phyloP scores from a whole-genome alignment of 306 rosid species.

The Cicer judaicum region DNA sequence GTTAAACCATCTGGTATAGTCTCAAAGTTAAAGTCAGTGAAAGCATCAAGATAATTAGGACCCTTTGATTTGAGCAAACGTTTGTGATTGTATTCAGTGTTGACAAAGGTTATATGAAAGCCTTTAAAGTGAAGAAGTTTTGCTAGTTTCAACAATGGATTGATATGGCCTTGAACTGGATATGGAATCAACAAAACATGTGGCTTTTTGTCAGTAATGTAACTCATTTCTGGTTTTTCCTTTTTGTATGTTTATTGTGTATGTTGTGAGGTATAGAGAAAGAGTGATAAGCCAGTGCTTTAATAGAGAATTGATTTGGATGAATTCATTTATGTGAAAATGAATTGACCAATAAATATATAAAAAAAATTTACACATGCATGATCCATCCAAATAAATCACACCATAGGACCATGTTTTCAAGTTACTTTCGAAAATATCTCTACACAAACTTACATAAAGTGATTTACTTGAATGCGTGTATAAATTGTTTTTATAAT shows the following conservation, averaged over 20 bases:
- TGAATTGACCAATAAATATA: too few relatives aligned
- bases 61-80: slow-evolving; percentile 26
- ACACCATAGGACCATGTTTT: too few relatives aligned
- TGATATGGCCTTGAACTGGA: slow-evolving; percentile 44
- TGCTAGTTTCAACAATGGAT: slow-evolving; percentile 23
- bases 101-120: slow-evolving; percentile 48
- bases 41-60: background rate
- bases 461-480: too few relatives aligned
- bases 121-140: slow-evolving; percentile 44
- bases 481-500: too few relatives aligned
- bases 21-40: background rate
- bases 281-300: background rate
- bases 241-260: background rate
- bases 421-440: too few relatives aligned
- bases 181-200: slow-evolving; percentile 35
- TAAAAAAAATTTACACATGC: too few relatives aligned
- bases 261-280: background rate
- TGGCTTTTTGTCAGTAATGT: slow-evolving; percentile 52
- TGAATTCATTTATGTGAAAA: too few relatives aligned
- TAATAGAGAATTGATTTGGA: background rate
- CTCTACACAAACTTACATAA: too few relatives aligned
- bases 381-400: too few relatives aligned
- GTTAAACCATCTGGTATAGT: slow-evolving; percentile 34
- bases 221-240: slow-evolving; percentile 21
- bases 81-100: slow-evolving; percentile 41